Base-by-base conservation (phyloP, 1,139 yeast species). In the Maudiozyma humilis region DNA sequence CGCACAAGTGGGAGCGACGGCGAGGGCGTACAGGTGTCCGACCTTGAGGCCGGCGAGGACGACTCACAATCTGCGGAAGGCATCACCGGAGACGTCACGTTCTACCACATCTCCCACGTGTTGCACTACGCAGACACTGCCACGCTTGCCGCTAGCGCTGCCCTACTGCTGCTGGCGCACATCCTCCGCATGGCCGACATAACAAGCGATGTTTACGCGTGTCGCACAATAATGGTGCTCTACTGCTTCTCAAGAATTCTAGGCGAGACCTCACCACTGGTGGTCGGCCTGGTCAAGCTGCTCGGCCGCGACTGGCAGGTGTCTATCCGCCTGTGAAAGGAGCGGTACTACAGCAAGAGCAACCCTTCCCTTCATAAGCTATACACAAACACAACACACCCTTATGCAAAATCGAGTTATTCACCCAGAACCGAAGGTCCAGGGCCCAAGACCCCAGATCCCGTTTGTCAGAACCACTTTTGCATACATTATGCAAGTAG, bases 231-330 rank as follows among this genome's bases (percentile, higher is more conserved):
- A 5, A 19, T 38, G 7, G 17, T 38, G 10, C 3, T 38, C 3
- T 38, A 38, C 32, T 38, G 41, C 20, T 14, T 31, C 13, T 30
- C 41, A 38, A 38, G 41, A 31, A 31, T 38, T 8, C 4, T 38
- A 4, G 31, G 23, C 15, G 29, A 30, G 3, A 30, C 34, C 20
- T 38, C 41, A 14, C 32, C 31, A 3, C 20, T 38, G 8, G 41
- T 38, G 18, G 32, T 19, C 3, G 14, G n/a, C 10, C 15, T 38
- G 17, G 35, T 38, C 14, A 38, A 38, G 23, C 23, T 38, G 5
- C 32, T 38, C 19, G 41, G 41, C n/a, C 17, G 20, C 30, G 20
- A 23, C 8, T 38, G 41, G 41, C 35, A 38, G 32, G 35, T 38
- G 19, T 38, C 41, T 2, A 10, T 38, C 7, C 18, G 19, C 15